These are phyloP conservation scores for Globisporangium spiculum DNA, from an alignment of 352 stramenopile genomes.

Conservation along the genomic window DNA sequence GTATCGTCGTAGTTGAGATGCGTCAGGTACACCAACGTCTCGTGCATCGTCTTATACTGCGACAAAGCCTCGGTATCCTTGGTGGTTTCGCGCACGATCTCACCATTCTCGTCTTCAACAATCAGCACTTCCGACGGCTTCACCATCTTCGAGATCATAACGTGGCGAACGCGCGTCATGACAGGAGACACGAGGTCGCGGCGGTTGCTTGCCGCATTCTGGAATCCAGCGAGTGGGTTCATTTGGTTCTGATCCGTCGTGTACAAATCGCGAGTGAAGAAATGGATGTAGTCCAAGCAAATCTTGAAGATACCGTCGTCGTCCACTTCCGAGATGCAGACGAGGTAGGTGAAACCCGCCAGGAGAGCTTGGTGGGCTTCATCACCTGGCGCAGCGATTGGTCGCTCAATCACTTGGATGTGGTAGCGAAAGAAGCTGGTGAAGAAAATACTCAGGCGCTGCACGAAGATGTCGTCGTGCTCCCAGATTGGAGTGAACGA, in stretches of 20 bases:
- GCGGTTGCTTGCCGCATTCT: conserved; percentile 47
- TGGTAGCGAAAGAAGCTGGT: conserved; percentile 94
- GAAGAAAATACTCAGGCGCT: conserved; percentile 97
- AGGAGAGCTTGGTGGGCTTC: conserved; percentile 90
- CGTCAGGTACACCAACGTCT: conserved; percentile 99
- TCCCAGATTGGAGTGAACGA: conserved; percentile 93
- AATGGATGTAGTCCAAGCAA: conserved; percentile 98
- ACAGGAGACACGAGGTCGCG: conserved; percentile 80
- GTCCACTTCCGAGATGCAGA: conserved; percentile 90
- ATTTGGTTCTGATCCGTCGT: conserved; percentile 84
- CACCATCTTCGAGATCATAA: conserved; percentile 99
- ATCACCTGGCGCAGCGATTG: conserved; percentile 71
- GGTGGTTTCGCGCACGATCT: conserved; percentile 95
- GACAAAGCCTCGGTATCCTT: conserved; percentile 99
- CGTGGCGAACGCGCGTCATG: conserved; percentile 93
- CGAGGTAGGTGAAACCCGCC: conserved; percentile 92
- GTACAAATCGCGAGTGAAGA: conserved; percentile 96
- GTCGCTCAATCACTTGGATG: conserved; percentile 93
- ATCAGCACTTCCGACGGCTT: conserved; percentile 99
- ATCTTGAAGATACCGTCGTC: conserved; percentile 98
- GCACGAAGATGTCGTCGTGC: conserved; percentile 96
- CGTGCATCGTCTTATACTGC: conserved; percentile 99
- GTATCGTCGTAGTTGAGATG: conserved; percentile 99
- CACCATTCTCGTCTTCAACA: conserved; percentile 99
- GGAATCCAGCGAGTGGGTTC: conserved; percentile 56